Evolutionary conservation across 768 basidiomycete species (phyloP), one percentile per base, ranked within the genome.

Genomic region (Lentinula sp.): DNA sequence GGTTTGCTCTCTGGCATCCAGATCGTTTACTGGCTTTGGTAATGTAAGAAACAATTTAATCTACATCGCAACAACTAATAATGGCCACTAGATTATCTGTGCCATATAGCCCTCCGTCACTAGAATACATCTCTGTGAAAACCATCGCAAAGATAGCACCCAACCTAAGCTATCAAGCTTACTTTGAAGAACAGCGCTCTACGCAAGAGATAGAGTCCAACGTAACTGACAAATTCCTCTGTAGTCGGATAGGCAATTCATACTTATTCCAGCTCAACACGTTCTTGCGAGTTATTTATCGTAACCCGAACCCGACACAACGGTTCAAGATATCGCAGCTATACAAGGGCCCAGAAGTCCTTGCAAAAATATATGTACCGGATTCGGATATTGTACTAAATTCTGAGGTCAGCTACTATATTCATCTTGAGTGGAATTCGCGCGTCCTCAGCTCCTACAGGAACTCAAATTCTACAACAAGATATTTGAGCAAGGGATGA

Each of bases 1-100:
- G 90, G 21, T 86, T 93, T 65, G 85, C 87, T 10, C 75, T 90
- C 23, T 91, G 87, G 86, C 72, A 89, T 67, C 88, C 91, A 0
- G 73, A 84, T 13, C 78, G 88, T 37, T 64, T 89, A 39, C 65
- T 78, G 5, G 85, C 84, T 0, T 74, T 92, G 18, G 76, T 80
- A 0, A 73, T 85, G 91, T 88, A 71, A 63, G 83, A 72, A n/a
- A 42, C 43, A 31, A 13, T 34, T 9, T 11, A 11, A 51, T 46
- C 49, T 3, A 48, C 61, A 56, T 18, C 35, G 6, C 8, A 37
- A n/a, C 13, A 13, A 52, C 16, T 15, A 56, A 18, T 51, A 28
- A 15, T 43, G n/a, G 9, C 50, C 28, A 52, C 4, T 62, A 91
- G 89, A 63, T 62, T 92, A 69, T 87, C 87, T 54, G 71, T 86